phyloP scores from a whole-genome alignment of 1,284 basidiomycete genomes.

The Boletus mariae region DNA sequence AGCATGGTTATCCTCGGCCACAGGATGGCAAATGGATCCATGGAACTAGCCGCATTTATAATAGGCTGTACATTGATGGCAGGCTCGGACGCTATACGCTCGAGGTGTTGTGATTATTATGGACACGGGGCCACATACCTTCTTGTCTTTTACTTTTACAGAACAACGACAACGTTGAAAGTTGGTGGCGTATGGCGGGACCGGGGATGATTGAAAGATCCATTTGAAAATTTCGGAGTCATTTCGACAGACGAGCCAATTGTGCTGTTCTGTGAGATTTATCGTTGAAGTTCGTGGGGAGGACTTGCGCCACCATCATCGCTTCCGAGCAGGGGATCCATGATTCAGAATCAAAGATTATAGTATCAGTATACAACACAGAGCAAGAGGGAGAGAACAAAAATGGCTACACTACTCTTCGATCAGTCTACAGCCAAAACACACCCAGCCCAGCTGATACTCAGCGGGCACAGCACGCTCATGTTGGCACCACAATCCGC shows the following conservation, averaged over 20 bases:
- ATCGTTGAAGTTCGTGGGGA: neutral
- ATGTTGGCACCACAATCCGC: slow-evolving; percentile 39
- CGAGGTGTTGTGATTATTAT: neutral
- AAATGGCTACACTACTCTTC: neutral
- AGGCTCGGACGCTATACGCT: neutral
- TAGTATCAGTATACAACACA: neutral
- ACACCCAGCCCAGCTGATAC: neutral
- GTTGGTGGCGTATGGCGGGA: no score
- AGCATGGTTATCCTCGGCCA: neutral
- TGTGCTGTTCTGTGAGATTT: neutral
- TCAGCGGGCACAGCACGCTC: neutral
- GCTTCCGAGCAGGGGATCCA: no score
- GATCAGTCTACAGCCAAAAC: neutral
- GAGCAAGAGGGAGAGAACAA: neutral
- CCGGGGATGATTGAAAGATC: no score
- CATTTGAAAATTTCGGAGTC: no score
- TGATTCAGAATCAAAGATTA: no score
- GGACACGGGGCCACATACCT: neutral
- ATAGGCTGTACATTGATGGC: neutral
- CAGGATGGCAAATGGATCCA: neutral
- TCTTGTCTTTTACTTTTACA: neutral
- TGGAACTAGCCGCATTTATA: neutral
- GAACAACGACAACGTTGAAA: no score
- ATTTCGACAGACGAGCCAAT: neutral
- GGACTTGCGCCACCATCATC: neutral